A percentile compares a stretch with the other conserved stretches of the same genome.
Evolutionary conservation across 2,329 filamentous ascomycete species (phyloP).

Genomic region (Fusarium buxicola): DNA sequence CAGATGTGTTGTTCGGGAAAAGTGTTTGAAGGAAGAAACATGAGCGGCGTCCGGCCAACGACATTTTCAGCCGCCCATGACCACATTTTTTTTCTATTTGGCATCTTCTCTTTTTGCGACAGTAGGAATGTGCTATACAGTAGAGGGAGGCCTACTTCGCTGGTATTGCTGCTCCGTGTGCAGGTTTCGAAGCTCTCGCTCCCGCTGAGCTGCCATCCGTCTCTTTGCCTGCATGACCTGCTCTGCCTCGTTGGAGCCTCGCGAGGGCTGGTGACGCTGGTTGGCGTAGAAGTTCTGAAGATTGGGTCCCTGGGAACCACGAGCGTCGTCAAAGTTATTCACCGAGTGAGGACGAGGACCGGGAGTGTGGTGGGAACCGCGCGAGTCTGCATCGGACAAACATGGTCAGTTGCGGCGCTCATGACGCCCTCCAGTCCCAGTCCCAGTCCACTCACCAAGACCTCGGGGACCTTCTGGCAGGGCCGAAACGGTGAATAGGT

Average conservation of each 20-base stretch:
- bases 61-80: slow-evolving; percentile 42
- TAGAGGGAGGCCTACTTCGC: slow-evolving; percentile 91
- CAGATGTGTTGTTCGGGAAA: slow-evolving; percentile 41
- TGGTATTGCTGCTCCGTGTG: slow-evolving; percentile 99
- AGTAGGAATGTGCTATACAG: slow-evolving; percentile 71
- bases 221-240: slow-evolving; percentile 99
- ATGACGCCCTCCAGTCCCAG: slow-evolving; percentile 32
- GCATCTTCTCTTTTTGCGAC: slow-evolving; percentile 49
- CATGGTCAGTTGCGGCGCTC: slow-evolving; percentile 39
- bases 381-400: slow-evolving; percentile 68
- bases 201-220: slow-evolving; percentile 98
- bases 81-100: slow-evolving; percentile 54
- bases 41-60: slow-evolving; percentile 39
- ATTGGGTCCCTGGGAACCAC: slow-evolving; percentile 76
- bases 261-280: slow-evolving; percentile 89
- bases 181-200: slow-evolving; percentile 99
- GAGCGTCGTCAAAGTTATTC: slow-evolving; percentile 82
- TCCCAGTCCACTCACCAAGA: slow-evolving; percentile 34
- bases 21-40: slow-evolving; percentile 41
- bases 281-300: slow-evolving; percentile 94
- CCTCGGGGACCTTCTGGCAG: slow-evolving; percentile 29
- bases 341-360: slow-evolving; percentile 83
- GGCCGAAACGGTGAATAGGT: slow-evolving; percentile 50
- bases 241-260: slow-evolving; percentile 90
- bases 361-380: slow-evolving; percentile 71